Conservation (phyloP, 371 early-diverging fungal species). For the Batrachochytrium dendrobatidis region DNA sequence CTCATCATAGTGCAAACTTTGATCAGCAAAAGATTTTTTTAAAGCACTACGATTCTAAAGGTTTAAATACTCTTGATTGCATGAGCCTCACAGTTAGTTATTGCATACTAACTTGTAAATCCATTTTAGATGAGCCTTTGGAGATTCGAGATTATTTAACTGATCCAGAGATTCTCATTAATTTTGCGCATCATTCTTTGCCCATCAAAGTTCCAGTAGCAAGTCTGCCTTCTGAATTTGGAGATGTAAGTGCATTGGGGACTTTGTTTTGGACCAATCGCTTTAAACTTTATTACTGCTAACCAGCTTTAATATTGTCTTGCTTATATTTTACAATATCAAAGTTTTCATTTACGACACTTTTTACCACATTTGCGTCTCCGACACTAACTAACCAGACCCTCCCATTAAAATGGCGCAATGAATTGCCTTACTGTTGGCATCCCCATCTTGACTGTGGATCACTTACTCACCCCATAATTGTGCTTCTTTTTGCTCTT, state of each 20-base stretch:
- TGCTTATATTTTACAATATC: slow-evolving; percentile 65
- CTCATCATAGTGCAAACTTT: background rate
- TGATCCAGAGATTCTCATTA: slow-evolving; percentile 76
- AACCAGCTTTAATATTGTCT: slow-evolving; percentile 5
- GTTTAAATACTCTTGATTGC: background rate
- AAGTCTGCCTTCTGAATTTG: slow-evolving; percentile 80
- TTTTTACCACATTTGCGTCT: slow-evolving; percentile 23
- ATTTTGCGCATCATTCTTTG: slow-evolving; percentile 70
- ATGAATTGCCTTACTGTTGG: slow-evolving; percentile 54
- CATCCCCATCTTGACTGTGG: slow-evolving; percentile 89
- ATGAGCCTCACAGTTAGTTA: background rate
- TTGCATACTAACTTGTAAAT: no score
- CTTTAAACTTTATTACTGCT: background rate
- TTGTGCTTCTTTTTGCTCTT: slow-evolving; percentile 78
- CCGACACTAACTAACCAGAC: background rate
- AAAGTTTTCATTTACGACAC: slow-evolving; percentile 63
- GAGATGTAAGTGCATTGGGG: slow-evolving; percentile 66
- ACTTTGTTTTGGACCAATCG: background rate
- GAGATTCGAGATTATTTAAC: slow-evolving; percentile 69
- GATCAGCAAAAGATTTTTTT: background rate
- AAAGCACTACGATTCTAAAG: background rate
- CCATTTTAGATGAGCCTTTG: no score
- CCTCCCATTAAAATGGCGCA: slow-evolving; percentile 33
- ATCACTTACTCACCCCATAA: slow-evolving; percentile 73
- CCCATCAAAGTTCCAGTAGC: slow-evolving; percentile 82